Evolutionary conservation across 345 rosid species (phyloP), one percentile per base, ranked within the genome.

Genomic region (Citrus australasica): DNA sequence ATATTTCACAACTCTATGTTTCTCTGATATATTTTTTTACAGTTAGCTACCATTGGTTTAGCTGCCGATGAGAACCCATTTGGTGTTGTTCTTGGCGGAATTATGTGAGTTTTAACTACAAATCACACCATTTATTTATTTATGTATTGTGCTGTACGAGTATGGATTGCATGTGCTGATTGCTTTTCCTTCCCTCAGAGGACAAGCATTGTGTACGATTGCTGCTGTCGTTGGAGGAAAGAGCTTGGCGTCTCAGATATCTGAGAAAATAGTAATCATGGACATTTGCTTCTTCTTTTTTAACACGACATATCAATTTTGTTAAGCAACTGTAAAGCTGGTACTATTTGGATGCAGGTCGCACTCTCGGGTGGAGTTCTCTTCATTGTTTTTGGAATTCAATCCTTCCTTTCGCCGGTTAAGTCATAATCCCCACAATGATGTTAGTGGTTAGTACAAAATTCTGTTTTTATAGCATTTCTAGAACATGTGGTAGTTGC

Each of bases 191-290:
- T 71, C 78, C 63, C 63, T 66, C 86, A 95, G 98, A 51, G 99
- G 92, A 77, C 99, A 95, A 79, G 90, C 93, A 75, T 80, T 95
- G 83, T 95, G 99, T 76, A 93, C 99, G 33, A 85, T 84, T 62
- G 99, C 99, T 62, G 98, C 99, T 75, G 97, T 95, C 14, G 25
- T 95, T 63, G 99, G 99, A 73, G 99, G 98, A 77, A 93, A 95
- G 88, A 92, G 97, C 83, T 86, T 96, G 92, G 99, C 99, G 67
- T 91, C 95, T 76, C 97, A 91, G 88, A 93, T 93, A 86, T 94
- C 99, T 4, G 98, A 94, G 86, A 89, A 78, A 89, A 82, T 93
- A 61, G 99, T 92, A 89, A 84, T 56, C 48, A 21, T 35, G 7
- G 63, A 38, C n/a, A 7, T 42, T 59, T 72, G 1, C 25, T 17